phyloP scores from a whole-genome alignment of 2,329 filamentous ascomycete genomes.

The Penicillium sp. region DNA sequence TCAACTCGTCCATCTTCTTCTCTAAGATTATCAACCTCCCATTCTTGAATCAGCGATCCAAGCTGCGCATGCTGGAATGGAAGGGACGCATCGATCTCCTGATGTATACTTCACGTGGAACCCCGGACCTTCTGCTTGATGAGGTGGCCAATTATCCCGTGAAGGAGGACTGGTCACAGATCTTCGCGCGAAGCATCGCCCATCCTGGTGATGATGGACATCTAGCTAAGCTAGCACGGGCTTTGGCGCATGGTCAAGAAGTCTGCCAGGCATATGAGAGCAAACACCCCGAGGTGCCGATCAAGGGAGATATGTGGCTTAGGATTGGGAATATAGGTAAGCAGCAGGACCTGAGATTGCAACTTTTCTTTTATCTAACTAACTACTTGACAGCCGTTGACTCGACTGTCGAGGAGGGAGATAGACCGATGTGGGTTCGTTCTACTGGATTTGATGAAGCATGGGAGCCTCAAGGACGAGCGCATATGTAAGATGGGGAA shows the following conservation, averaged over 20 bases:
- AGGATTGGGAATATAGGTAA: conserved; percentile 48
- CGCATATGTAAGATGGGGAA: conserved; percentile 18
- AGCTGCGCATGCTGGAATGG: conserved; percentile 73
- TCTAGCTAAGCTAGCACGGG: conserved; percentile 70
- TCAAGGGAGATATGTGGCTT: conserved; percentile 48
- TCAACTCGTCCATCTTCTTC: conserved; percentile 77
- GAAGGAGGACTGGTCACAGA: conserved; percentile 48
- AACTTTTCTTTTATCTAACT: conserved; percentile 3
- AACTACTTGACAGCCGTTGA: conserved; percentile 33
- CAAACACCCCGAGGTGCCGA: conserved; percentile 27
- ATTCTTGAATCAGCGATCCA: conserved; percentile 62
- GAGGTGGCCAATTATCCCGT: conserved; percentile 63
- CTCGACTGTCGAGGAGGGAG: conserved; percentile 33
- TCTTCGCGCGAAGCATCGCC: conserved; percentile 49
- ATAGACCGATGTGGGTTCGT: conserved; percentile 37
- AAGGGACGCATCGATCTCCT: conserved; percentile 74
- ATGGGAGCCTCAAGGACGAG: conserved; percentile 33
- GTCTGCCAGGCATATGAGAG: conserved; percentile 42
- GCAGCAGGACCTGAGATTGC: conserved; percentile 5
- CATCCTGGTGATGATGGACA: conserved; percentile 73
- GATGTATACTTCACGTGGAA: conserved; percentile 69
- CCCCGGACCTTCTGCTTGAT: conserved; percentile 59
- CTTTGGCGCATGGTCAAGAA: conserved; percentile 64
- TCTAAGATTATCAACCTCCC: conserved; percentile 60
- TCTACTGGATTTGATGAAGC: conserved; percentile 45